A percentile compares a stretch with the other conserved stretches of the same genome.
phyloP scores from a whole-genome alignment of 176 grass and related monocot species.

The Aechmea fasciata region DNA sequence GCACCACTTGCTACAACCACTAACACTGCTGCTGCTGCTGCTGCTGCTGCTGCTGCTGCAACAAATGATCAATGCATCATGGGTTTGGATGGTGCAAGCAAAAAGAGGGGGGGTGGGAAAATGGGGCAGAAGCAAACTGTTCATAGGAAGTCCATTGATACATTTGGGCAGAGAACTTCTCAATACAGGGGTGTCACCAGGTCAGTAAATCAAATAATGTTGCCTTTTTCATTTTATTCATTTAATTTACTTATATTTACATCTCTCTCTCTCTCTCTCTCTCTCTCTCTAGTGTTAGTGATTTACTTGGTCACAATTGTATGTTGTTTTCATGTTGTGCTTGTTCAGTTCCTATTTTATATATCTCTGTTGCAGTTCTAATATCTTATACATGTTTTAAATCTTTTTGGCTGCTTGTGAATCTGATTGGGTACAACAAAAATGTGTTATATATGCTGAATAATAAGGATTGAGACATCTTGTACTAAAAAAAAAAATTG shows the following conservation, averaged over 20 bases:
- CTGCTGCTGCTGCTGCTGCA: too few relatives aligned
- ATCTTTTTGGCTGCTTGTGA: slow-evolving; percentile 11
- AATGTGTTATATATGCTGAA: too few relatives aligned
- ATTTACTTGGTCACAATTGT: too few relatives aligned
- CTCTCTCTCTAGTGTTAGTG: too few relatives aligned
- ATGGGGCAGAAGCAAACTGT: slow-evolving; percentile 61
- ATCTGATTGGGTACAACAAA: neutral
- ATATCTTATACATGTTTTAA: neutral
- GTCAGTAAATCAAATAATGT: slow-evolving; percentile 30
- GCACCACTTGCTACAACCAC: slow-evolving; percentile 16
- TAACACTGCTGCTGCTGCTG: neutral
- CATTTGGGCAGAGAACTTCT: slow-evolving; percentile 94
- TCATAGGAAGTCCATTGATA: slow-evolving; percentile 94
- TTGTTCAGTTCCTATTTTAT: too few relatives aligned
- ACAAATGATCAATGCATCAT: neutral
- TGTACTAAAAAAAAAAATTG: neutral
- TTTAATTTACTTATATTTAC: neutral
- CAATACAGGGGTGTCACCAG: slow-evolving; percentile 95
- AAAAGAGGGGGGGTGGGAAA: slow-evolving; percentile 60
- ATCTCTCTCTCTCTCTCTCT: neutral
- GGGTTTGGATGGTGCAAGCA: slow-evolving; percentile 26
- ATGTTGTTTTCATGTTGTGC: too few relatives aligned
- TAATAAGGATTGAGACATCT: too few relatives aligned
- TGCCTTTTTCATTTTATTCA: neutral
- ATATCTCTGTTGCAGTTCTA: too few relatives aligned